Percentiles rank a stretch among this genome's conserved stretches.
Conservation (phyloP, 805 yeast species). For the Lipomyces chichibuensis region DNA sequence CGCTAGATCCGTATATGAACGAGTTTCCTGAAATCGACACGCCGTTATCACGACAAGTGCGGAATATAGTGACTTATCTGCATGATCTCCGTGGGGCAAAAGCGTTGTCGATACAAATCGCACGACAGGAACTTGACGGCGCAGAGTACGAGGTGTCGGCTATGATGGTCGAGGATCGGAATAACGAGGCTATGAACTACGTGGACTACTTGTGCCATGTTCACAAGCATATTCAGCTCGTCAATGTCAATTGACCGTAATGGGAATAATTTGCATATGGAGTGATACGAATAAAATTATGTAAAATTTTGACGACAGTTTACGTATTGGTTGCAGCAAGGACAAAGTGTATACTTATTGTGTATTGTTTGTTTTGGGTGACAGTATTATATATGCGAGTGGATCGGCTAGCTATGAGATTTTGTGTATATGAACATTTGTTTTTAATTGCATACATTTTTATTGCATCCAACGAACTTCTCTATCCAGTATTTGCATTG, state of each 20-base stretch:
- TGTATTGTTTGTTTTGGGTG: background rate
- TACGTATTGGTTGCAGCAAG: background rate
- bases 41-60: slow-evolving; percentile 66
- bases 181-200: slow-evolving; percentile 59
- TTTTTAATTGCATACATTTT: background rate
- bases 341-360: background rate
- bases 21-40: slow-evolving; percentile 74
- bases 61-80: slow-evolving; percentile 63
- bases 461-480: background rate
- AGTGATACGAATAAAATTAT: background rate
- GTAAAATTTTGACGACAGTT: background rate
- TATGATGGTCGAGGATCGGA: slow-evolving; percentile 73
- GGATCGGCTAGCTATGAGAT: background rate
- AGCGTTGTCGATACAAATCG: slow-evolving; percentile 57
- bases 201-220: slow-evolving; percentile 67
- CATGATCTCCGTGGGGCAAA: slow-evolving; percentile 48
- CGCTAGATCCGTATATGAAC: slow-evolving; percentile 55
- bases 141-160: slow-evolving; percentile 60
- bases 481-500: background rate
- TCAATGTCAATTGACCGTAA: background rate
- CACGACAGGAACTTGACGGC: slow-evolving; percentile 67
- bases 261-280: background rate
- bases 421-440: background rate
- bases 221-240: slow-evolving; percentile 55
- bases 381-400: background rate